Conservation (phyloP, 805 yeast genomes). For the Wickerhamiella slavikovae region DNA sequence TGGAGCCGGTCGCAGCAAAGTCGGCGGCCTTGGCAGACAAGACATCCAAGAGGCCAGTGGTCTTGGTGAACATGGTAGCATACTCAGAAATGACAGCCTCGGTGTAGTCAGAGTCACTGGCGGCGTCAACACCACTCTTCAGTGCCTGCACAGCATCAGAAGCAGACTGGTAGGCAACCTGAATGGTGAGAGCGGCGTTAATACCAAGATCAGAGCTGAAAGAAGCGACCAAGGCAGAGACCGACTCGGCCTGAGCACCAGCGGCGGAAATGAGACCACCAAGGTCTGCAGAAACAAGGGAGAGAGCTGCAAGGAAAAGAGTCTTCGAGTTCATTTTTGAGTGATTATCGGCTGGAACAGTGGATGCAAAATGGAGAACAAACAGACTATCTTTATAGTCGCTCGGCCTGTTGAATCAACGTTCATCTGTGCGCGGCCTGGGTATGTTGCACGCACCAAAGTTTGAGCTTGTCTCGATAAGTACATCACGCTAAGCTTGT, state of each 20-base stretch:
- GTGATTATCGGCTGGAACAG: no score
- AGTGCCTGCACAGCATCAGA: slow-evolving; percentile 8
- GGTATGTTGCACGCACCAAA: no score
- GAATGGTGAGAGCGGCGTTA: slow-evolving; percentile 15
- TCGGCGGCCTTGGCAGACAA: slow-evolving; percentile 10
- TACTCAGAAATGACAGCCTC: slow-evolving; percentile 4
- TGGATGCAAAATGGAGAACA: no score
- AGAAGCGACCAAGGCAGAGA: slow-evolving; percentile 4
- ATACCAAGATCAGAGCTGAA: slow-evolving; percentile 11
- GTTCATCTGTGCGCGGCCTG: no score
- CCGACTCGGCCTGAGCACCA: slow-evolving; percentile 31
- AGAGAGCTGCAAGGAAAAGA: slow-evolving; percentile 1
- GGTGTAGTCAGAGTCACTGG: slow-evolving; percentile 3
- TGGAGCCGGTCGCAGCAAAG: slow-evolving; percentile 11
- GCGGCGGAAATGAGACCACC: slow-evolving; percentile 1
- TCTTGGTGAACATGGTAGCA: slow-evolving; percentile 4
- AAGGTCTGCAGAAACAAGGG: slow-evolving; percentile 3
- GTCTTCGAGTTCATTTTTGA: not conserved
- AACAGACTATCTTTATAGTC: no score
- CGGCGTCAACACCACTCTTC: slow-evolving; percentile 3
- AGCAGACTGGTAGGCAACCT: slow-evolving; percentile 10
- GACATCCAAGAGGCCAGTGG: slow-evolving; percentile 7
- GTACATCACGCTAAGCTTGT: no score
- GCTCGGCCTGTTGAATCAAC: no score
- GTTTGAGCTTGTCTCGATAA: no score